Evolutionary conservation across 2,329 filamentous ascomycete genomes (phyloP), one percentile per base, ranked within the genome.

Genomic region (Ophiostoma quercus): DNA sequence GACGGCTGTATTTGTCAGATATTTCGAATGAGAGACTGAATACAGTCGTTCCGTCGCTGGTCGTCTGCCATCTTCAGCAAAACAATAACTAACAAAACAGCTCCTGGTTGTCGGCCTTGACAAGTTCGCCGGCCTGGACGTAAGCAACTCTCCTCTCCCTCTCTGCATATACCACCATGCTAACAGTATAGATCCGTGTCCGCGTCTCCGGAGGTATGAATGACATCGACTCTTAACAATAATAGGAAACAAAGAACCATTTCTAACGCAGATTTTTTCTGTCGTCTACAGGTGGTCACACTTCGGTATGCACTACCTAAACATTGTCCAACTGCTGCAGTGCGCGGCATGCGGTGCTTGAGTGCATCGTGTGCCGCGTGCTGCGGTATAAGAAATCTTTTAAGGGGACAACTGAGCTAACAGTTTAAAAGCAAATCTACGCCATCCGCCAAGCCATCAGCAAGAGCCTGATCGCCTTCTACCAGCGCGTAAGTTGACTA

Each of bases 401-500:
- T 66, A 66, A 66, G 65, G 65, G 65, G 65, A 66, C 65, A 66
- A 60, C 29, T 34, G 51, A 67, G 22, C 69, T 73, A 71, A 73
- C 66, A 2, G 37, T 29, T 11, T 22, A 25, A 39, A 32, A 73
- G 73, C 71, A 73, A 73, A 77, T 79, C 72, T 79, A 98, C 85
- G 95, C 95, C 82, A 92, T 98, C 87, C 93, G 95, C 79, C 95
- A 99, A 87, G 94, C 95, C 79, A 98, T 99, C 81, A 90, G 94
- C 86, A 99, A 98, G 90, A 91, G 90, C 79, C 92, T 96, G 47
- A 74, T 74, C 39, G 73, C 73, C 29, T 74, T 71, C 70, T 74
- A 73, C 72, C 73, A 74, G 73, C 73, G 73, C 82, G 90, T 96
- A 80, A 72, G 76, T 77, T 7, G 25, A n/a, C n/a, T n/a, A n/a